A percentile compares a stretch with the other conserved stretches of the same genome.
These are phyloP conservation scores for Candida andamanensis DNA, from an alignment of 805 yeast species.

Conservation along the genomic window DNA sequence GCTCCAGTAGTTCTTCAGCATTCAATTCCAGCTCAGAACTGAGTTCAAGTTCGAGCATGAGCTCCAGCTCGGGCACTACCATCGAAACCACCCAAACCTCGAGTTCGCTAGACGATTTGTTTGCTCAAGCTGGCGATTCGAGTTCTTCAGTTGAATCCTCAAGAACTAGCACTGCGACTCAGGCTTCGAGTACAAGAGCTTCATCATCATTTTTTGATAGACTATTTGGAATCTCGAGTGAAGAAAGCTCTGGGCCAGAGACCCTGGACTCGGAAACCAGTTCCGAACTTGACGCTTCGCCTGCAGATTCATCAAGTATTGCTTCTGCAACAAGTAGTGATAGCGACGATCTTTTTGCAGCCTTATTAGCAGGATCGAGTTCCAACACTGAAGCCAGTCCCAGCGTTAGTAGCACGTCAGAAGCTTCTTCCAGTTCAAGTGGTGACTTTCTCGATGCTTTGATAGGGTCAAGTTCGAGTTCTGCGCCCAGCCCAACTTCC, in stretches of 20 bases:
- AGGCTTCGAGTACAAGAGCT: too few species aligned
- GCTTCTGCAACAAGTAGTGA: too few species aligned
- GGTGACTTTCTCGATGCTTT: constrained; percentile 4
- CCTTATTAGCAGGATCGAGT: too few species aligned
- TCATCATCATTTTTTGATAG: too few species aligned
- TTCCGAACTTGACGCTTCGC: too few species aligned
- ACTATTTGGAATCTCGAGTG: too few species aligned
- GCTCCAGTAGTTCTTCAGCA: constrained; percentile 8
- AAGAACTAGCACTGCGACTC: constrained; percentile 10
- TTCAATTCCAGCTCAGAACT: constrained; percentile 11
- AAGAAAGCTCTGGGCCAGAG: too few species aligned
- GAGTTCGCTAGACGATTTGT: constrained; percentile 6
- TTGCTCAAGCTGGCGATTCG: constrained; percentile 5
- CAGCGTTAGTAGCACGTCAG: constrained; percentile 1
- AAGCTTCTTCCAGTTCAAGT: constrained; percentile 1
- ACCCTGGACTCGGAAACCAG: too few species aligned
- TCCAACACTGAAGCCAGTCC: constrained; percentile 8
- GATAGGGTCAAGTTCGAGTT: constrained; percentile 4
- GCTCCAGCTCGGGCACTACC: constrained; percentile 10
- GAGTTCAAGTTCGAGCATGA: constrained; percentile 11
- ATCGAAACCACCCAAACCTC: constrained; percentile 8
- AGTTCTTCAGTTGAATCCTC: constrained; percentile 2
- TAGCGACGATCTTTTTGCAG: too few species aligned
- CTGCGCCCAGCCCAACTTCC: constrained; percentile 7
- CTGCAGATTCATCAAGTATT: too few species aligned